Conservation (phyloP, 2,329 filamentous ascomycete genomes). For the Ceratocystis harringtonii region DNA sequence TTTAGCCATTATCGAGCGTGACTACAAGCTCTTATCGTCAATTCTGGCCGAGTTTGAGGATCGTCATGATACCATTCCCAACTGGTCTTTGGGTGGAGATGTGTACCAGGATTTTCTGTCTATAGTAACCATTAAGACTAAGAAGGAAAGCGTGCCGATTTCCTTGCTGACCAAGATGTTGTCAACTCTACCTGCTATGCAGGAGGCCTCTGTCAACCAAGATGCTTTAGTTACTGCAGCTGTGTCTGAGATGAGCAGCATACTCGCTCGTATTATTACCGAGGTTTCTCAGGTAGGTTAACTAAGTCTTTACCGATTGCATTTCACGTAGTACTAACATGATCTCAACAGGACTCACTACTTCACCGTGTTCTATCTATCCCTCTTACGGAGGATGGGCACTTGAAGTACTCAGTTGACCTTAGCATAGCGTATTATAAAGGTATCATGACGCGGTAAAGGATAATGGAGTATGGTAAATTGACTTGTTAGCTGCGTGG, state of each 20-base stretch:
- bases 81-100: slow-evolving; percentile 67
- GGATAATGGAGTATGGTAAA: too few species aligned
- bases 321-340: slow-evolving; percentile 18
- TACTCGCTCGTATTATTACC: slow-evolving; percentile 52
- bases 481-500: too few species aligned
- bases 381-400: slow-evolving; percentile 57
- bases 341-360: slow-evolving; percentile 20
- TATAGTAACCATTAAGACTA: slow-evolving; percentile 32
- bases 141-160: slow-evolving; percentile 28
- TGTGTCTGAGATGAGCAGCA: slow-evolving; percentile 64
- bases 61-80: slow-evolving; percentile 44
- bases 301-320: too few species aligned
- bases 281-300: slow-evolving; percentile 34
- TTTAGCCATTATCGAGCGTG: slow-evolving; percentile 62
- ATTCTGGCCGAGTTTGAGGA: slow-evolving; percentile 59
- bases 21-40: slow-evolving; percentile 54
- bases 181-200: slow-evolving; percentile 40
- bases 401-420: slow-evolving; percentile 54
- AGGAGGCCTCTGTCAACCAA: slow-evolving; percentile 27
- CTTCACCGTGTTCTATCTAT: slow-evolving; percentile 37
- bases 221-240: slow-evolving; percentile 50
- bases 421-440: slow-evolving; percentile 55
- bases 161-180: slow-evolving; percentile 41
- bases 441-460: slow-evolving; percentile 38
- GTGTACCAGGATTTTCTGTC: slow-evolving; percentile 54